Evolutionary conservation across 208 protist species (phyloP).

Genomic region (Acanthamoeba quina): DNA sequence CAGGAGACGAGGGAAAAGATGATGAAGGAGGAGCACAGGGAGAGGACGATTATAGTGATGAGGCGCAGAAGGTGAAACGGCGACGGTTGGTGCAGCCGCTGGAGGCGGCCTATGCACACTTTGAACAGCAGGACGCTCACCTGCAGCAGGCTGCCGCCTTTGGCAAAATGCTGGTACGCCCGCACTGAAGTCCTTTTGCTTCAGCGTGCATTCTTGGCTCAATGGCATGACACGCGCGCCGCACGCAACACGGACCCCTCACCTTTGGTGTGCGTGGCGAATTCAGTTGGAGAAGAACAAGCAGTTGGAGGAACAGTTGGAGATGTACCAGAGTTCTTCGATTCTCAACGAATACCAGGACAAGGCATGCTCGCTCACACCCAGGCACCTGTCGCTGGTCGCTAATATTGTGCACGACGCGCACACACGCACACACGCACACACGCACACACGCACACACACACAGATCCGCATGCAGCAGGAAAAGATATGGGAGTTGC

Average conservation of each 20-base stretch:
- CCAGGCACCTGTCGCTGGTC: too few relatives aligned
- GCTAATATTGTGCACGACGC: too few relatives aligned
- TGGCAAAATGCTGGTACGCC: slow-evolving; percentile 54
- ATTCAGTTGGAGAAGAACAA: slow-evolving; percentile 53
- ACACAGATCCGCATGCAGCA: slow-evolving; percentile 25
- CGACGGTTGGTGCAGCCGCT: slow-evolving; percentile 21
- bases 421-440: background rate
- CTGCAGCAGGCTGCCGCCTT: slow-evolving; percentile 41
- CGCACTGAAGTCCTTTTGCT: background rate
- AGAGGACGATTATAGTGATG: background rate
- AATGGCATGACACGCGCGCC: background rate
- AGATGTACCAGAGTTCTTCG: background rate
- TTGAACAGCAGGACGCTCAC: background rate
- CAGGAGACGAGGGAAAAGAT: background rate
- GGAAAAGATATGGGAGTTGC: slow-evolving; percentile 37
- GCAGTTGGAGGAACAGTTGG: slow-evolving; percentile 50
- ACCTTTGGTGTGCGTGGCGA: background rate
- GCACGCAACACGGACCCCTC: background rate
- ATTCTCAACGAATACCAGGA: slow-evolving; percentile 64
- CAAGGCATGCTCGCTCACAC: background rate
- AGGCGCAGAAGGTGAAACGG: background rate
- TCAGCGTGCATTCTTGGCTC: background rate
- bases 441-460: background rate
- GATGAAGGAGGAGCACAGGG: background rate
- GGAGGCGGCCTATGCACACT: slow-evolving; percentile 47